Base-by-base conservation (phyloP, 1,284 basidiomycete genomes). In the Cutaneotrichosporon cavernicola region DNA sequence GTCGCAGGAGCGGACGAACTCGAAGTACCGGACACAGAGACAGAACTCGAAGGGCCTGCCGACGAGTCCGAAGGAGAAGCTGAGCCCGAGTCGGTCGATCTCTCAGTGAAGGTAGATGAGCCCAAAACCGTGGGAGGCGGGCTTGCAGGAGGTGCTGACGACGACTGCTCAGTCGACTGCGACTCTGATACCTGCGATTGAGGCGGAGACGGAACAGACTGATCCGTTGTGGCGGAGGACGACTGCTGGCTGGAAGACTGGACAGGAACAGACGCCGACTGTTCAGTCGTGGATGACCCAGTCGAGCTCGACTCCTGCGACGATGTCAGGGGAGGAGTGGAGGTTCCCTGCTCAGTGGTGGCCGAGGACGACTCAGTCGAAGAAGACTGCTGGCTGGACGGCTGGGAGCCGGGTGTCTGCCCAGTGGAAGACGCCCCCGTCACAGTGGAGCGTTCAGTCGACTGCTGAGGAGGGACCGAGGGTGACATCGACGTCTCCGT, bases 11-110 rank as follows among this genome's bases (percentile, higher is more conserved):
- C 26, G 43, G 60, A 30, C 21, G 51, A 61, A 21, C 21, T 43
- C 14, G 60, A 43, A 30, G 36, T 61, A 30, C 51, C 36, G 14
- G 60, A 36, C 8, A 31, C 38, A 2, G 60, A 32, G 16, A n/a
- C 60, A 26, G 60, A 43, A 14, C 31, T 49, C 32, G 58, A 32
- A 10, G 43, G 30, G 32, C 38, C 60, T 36, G 49, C 50, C 38
- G 43, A 40, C n/a, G 60, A 53, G 22, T 38, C 50, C 21, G 52
- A 56, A 46, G 51, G 34, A 31, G 58, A 49, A 5, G 47, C 21
- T 30, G 31, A 47, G 31, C 18, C 26, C n/a, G 43, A 49, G 30
- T 43, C 56, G 30, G 38, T 34, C 14, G 56, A 58, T 9, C 43
- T 31, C 56, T 58, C 22, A 16, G 32, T 32, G 31, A 11, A n/a